Evolutionary conservation across 768 basidiomycete species (phyloP), one percentile per base, ranked within the genome.

Genomic region (Calocybe indica): DNA sequence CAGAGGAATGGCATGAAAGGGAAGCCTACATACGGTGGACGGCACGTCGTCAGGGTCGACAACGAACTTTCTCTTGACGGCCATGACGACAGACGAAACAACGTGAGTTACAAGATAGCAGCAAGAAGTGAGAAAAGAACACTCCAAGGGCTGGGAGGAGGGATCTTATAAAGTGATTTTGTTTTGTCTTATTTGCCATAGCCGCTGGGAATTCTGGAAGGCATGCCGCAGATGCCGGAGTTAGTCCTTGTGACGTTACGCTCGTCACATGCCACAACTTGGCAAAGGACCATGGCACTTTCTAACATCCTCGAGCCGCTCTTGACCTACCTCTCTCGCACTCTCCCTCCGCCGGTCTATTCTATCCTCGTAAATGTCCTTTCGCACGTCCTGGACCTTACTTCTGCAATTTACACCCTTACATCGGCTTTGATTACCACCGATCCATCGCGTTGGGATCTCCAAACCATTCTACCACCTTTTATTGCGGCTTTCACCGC

Each of bases 1-100:
- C 11, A 32, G 15, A 14, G 22, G 52, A 55, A 53, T 41, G 38
- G 54, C 39, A 48, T 7, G 11, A 38, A 13, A 34, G 44, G 54
- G 47, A 53, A 54, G 35, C 53, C 56, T 15, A 58, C 69, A 46
- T 63, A 82, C 82, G 53, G 63, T 73, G 52, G 70, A 75, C 46
- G 65, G 70, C 52, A 70, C 68, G 56, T 80, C 80, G 49, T 78
- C 76, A 13, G 68, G 59, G 50, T 84, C 84, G 13, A 70, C 55
- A 43, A 82, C 79, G 44, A 85, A 72, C 70, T 92, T 92, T 62
- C 88, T 78, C 65, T 91, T 92, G 60, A 87, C 53, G 37, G 80
- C 72, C 86, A 88, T 90, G 44, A 54, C 52, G 13, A 32, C n/a
- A n/a, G 22, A 22, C 22, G 2, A 22, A 22, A 2, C 22, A 22